phyloP scores from a whole-genome alignment of 2,329 filamentous ascomycete species.

The Chaetothyriales sp. region DNA sequence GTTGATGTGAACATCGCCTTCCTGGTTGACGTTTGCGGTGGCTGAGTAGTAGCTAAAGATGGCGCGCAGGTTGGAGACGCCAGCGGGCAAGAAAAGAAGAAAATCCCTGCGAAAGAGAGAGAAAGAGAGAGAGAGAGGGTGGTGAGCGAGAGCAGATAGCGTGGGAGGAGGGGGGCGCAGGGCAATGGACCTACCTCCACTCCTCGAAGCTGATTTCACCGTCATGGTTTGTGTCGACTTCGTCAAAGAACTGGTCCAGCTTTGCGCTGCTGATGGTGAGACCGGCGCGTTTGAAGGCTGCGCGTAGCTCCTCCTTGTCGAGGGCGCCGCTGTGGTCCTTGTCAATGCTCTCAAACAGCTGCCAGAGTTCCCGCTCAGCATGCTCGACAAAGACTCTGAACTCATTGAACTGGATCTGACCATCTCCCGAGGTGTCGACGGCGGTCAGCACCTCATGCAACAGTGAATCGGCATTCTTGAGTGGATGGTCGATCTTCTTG shows the following conservation, averaged over 20 bases:
- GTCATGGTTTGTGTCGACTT: conserved; percentile 81
- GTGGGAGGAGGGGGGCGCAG: too few relatives aligned
- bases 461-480: conserved; percentile 85
- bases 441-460: conserved; percentile 63
- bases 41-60: conserved; percentile 85
- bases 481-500: conserved; percentile 73
- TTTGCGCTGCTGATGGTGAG: conserved; percentile 63
- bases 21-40: conserved; percentile 73
- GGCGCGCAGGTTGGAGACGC: conserved; percentile 57
- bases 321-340: conserved; percentile 70
- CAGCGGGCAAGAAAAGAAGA: conserved; percentile 67
- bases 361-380: conserved; percentile 68
- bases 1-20: conserved; percentile 89
- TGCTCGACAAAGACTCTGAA: conserved; percentile 78
- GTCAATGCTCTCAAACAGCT: conserved; percentile 77
- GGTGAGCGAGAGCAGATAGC: conserved; percentile 1
- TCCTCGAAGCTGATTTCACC: conserved; percentile 80
- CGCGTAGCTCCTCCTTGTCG: conserved; percentile 67
- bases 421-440: conserved; percentile 77
- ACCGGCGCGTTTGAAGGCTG: conserved; percentile 63
- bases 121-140: too few relatives aligned
- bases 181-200: conserved; percentile 61
- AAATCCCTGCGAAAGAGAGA: too few relatives aligned
- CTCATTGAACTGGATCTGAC: conserved; percentile 83
- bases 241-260: conserved; percentile 70